These are phyloP conservation scores for Cladosporium sp. DNA, from an alignment of 2,329 filamentous ascomycete genomes.

Conservation along the genomic window DNA sequence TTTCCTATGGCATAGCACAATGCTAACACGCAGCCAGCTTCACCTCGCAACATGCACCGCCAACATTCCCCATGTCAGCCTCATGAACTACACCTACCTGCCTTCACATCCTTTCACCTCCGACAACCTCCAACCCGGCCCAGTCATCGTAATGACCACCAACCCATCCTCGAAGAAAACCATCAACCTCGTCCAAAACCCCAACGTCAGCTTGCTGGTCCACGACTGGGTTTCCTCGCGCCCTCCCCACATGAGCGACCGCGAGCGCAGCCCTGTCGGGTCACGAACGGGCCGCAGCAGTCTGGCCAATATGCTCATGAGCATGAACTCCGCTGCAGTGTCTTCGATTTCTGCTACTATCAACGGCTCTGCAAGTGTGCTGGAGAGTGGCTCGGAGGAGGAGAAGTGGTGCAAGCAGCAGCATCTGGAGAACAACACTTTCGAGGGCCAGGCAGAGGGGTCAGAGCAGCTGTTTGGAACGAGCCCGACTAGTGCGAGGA, in stretches of 20 bases:
- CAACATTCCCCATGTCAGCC: slow-evolving; percentile 81
- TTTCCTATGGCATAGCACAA: not conserved
- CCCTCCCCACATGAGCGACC: slow-evolving; percentile 57
- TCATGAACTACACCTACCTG: slow-evolving; percentile 99
- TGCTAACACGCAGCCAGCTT: slow-evolving; percentile 53
- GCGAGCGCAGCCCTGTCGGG: slow-evolving; percentile 57
- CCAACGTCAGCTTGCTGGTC: slow-evolving; percentile 86
- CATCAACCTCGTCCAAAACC: slow-evolving; percentile 75
- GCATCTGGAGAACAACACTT: slow-evolving; percentile 86
- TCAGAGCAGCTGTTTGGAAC: slow-evolving; percentile 19
- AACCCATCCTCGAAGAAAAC: slow-evolving; percentile 75
- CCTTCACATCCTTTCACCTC: slow-evolving; percentile 40
- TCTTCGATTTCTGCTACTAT: slow-evolving; percentile 90
- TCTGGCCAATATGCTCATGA: slow-evolving; percentile 76
- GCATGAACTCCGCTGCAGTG: slow-evolving; percentile 84
- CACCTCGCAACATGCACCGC: slow-evolving; percentile 87
- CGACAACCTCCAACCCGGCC: slow-evolving; percentile 25
- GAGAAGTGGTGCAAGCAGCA: slow-evolving; percentile 77
- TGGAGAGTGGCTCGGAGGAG: slow-evolving; percentile 69
- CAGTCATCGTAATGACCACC: slow-evolving; percentile 84
- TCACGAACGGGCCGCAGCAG: slow-evolving; percentile 56
- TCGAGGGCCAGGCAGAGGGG: slow-evolving; percentile 21
- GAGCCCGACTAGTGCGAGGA: slow-evolving; percentile 21
- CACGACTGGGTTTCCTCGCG: slow-evolving; percentile 97
- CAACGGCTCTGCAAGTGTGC: slow-evolving; percentile 75